These are phyloP conservation scores for Candida neerlandica DNA, from an alignment of 1,139 yeast genomes.

Conservation along the genomic window DNA sequence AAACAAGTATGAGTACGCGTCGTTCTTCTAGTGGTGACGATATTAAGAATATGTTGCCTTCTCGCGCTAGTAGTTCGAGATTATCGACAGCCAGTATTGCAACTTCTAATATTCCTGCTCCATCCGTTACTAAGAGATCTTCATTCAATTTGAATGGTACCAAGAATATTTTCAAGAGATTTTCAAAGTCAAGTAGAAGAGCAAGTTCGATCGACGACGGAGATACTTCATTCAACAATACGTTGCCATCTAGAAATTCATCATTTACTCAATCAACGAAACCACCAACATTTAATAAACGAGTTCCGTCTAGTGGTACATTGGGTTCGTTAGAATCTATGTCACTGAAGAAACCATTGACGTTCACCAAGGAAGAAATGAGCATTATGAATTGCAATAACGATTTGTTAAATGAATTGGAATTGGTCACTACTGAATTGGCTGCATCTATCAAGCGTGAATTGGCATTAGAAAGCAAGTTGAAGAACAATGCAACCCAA, in stretches of 20 bases:
- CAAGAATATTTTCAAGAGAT: conserved; percentile 36
- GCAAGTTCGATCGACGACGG: conserved; percentile 19
- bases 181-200: conserved; percentile 31
- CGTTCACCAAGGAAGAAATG: conserved; percentile 60
- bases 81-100: conserved; percentile 1
- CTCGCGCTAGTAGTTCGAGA: not conserved
- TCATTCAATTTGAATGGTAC: conserved; percentile 32
- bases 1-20: not conserved
- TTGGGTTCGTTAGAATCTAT: conserved; percentile 10
- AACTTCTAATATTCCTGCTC: conserved; percentile 7
- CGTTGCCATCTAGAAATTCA: conserved; percentile 3
- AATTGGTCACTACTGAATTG: conserved; percentile 67
- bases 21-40: conserved; percentile 6
- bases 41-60: not conserved
- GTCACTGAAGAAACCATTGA: conserved; percentile 16
- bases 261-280: conserved; percentile 6
- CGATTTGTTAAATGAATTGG: conserved; percentile 61
- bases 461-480: conserved; percentile 52
- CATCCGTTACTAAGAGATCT: conserved; percentile 13
- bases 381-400: conserved; percentile 63
- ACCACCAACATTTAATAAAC: conserved; percentile 13
- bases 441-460: conserved; percentile 74
- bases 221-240: conserved; percentile 1
- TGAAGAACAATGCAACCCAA: conserved; percentile 23
- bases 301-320: conserved; percentile 9